Percentiles rank a stretch among this genome's conserved stretches.
Conservation (phyloP, 345 rosid genomes). For the Rhizophora mangle region DNA sequence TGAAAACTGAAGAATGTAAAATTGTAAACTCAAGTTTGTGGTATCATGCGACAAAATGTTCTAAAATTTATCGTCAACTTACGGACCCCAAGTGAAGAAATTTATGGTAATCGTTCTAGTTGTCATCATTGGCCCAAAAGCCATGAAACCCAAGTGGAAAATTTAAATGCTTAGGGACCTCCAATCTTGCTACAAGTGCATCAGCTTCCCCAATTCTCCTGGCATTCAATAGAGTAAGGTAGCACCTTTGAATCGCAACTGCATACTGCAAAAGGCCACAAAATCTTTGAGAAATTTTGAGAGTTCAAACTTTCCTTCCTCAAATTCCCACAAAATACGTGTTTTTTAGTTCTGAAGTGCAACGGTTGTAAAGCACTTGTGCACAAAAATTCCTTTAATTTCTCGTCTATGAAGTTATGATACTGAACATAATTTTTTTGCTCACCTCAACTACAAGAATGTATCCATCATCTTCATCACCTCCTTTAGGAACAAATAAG, state of each 20-base stretch:
- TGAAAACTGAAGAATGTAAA: too few species aligned
- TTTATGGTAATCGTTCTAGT: not conserved
- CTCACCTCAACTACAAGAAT: slow-evolving; percentile 81
- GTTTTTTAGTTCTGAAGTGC: not conserved
- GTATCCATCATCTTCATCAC: slow-evolving; percentile 71
- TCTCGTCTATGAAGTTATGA: not conserved
- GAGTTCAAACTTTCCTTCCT: too few species aligned
- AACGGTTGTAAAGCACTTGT: too few species aligned
- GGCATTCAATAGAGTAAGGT: slow-evolving; percentile 66
- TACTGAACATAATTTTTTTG: not conserved
- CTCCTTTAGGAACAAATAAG: slow-evolving; percentile 53
- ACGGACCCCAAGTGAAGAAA: too few species aligned
- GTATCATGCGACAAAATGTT: too few species aligned
- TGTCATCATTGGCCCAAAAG: slow-evolving; percentile 50
- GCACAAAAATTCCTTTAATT: not conserved
- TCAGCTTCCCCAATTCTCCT: slow-evolving; percentile 71
- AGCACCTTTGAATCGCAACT: slow-evolving; percentile 74
- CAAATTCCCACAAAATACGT: not conserved
- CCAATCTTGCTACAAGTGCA: slow-evolving; percentile 63
- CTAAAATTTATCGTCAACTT: too few species aligned
- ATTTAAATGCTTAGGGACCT: slow-evolving; percentile 69
- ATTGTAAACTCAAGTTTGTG: too few species aligned
- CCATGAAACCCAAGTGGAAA: slow-evolving; percentile 95
- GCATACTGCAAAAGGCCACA: slow-evolving; percentile 57
- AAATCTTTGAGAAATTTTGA: too few species aligned